Evolutionary conservation across 805 yeast species (phyloP).

Genomic region (Ogataea sp.): DNA sequence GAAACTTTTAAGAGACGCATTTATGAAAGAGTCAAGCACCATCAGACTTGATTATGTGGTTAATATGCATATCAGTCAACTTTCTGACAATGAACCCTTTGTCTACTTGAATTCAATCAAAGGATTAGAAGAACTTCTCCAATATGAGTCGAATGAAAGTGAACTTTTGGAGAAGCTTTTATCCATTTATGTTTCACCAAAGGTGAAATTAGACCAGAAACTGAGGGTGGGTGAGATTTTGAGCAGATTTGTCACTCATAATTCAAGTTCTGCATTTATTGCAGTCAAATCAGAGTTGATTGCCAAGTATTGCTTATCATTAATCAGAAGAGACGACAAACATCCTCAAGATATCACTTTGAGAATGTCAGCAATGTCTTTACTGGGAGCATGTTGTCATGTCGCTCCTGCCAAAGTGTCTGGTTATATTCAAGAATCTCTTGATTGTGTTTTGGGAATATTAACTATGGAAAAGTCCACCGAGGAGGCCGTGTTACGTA

Average conservation of each 20-base stretch:
- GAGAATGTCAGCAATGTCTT: conserved; percentile 81
- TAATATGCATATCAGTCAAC: conserved; percentile 51
- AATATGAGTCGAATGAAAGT: conserved; percentile 26
- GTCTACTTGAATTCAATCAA: conserved; percentile 79
- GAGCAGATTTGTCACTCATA: conserved; percentile 42
- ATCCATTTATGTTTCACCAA: conserved; percentile 25
- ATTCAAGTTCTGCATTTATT: conserved; percentile 23
- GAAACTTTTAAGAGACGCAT: conserved; percentile 48
- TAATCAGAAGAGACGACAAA: conserved; percentile 9
- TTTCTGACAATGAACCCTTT: conserved; percentile 79
- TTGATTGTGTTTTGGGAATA: conserved; percentile 76
- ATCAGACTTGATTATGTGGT: conserved; percentile 47
- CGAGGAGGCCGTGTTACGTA: conserved; percentile 51
- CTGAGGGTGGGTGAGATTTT: conserved; percentile 80
- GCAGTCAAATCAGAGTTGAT: conserved; percentile 35
- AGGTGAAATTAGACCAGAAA: conserved; percentile 43
- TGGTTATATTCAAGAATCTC: conserved; percentile 40
- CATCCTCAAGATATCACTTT: conserved; percentile 43
- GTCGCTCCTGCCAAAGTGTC: conserved; percentile 47
- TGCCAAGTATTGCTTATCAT: conserved; percentile 32
- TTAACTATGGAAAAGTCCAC: conserved; percentile 44
- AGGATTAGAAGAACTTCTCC: conserved; percentile 57
- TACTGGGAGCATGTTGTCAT: conserved; percentile 66
- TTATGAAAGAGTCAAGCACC: conserved; percentile 40
- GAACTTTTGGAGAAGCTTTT: conserved; percentile 30